These are phyloP conservation scores for Pseudoturritis turrita DNA, from an alignment of 345 rosid genomes.

Conservation along the genomic window DNA sequence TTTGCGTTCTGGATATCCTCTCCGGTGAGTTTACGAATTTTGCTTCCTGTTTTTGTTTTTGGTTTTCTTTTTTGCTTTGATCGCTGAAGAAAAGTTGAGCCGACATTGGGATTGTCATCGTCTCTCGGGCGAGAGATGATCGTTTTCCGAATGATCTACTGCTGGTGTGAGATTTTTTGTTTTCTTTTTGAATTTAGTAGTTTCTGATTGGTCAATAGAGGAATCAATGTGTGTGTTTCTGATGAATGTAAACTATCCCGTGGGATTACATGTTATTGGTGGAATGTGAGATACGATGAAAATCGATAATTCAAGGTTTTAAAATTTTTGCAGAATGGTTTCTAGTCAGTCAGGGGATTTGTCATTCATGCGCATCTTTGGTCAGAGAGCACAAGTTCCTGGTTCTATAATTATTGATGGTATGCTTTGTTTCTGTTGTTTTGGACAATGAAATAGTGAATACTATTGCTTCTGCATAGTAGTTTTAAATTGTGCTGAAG, in stretches of 20 bases:
- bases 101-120: too few species aligned
- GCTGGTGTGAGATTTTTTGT: too few species aligned
- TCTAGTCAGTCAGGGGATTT: conserved; percentile 38
- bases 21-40: conserved; percentile 40
- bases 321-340: conserved; percentile 6
- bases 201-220: background rate
- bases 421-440: conserved; percentile 16
- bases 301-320: background rate
- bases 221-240: background rate
- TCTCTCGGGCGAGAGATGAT: too few species aligned
- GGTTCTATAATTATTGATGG: conserved; percentile 84
- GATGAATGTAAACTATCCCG: too few species aligned
- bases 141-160: too few species aligned
- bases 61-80: background rate
- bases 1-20: conserved; percentile 62
- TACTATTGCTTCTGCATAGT: background rate
- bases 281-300: too few species aligned
- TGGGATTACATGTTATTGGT: too few species aligned
- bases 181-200: too few species aligned
- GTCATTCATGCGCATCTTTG: conserved; percentile 65
- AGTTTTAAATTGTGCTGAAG: background rate
- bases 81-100: background rate
- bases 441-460: background rate
- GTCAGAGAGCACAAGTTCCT: conserved; percentile 54
- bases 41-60: background rate